phyloP scores from a whole-genome alignment of 352 stramenopile species.

The Pythium myriotylum region DNA sequence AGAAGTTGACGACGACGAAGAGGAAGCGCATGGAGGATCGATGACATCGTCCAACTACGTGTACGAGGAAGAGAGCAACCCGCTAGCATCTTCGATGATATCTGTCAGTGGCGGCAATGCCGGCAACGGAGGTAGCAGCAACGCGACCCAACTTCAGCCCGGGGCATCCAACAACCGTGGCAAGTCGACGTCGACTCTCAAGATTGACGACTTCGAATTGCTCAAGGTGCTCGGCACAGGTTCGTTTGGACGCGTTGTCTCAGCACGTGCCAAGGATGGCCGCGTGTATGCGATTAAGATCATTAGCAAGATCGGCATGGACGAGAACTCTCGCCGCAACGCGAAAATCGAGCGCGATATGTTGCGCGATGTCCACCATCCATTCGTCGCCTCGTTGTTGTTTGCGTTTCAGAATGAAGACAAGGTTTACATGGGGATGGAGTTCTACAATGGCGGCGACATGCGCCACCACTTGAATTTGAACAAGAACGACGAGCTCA shows the following conservation, averaged over 20 bases:
- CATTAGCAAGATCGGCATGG: slow-evolving; percentile 89
- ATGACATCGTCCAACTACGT: slow-evolving; percentile 57
- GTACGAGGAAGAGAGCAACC: slow-evolving; percentile 55
- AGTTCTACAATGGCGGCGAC: slow-evolving; percentile 98
- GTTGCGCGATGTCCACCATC: slow-evolving; percentile 93
- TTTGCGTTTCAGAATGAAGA: slow-evolving; percentile 98
- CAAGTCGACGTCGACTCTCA: slow-evolving; percentile 78
- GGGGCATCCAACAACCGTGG: slow-evolving; percentile 41
- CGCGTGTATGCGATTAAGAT: slow-evolving; percentile 89
- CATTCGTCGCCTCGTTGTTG: slow-evolving; percentile 96
- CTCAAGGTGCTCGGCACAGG: slow-evolving; percentile 84
- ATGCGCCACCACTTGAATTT: slow-evolving; percentile 86
- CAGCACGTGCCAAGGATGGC: slow-evolving; percentile 63
- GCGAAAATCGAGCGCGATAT: slow-evolving; percentile 95
- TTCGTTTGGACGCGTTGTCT: slow-evolving; percentile 85
- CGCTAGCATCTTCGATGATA: slow-evolving; percentile 29
- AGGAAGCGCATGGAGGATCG: slow-evolving; percentile 57
- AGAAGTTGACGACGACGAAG: slow-evolving; percentile 73
- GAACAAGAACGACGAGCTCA: slow-evolving; percentile 63
- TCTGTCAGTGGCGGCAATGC: slow-evolving; percentile 31
- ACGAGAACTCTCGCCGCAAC: slow-evolving; percentile 78
- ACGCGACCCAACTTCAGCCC: slow-evolving; percentile 12
- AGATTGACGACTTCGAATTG: slow-evolving; percentile 88
- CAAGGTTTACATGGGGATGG: slow-evolving; percentile 98
- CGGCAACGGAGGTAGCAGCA: slow-evolving; percentile 25